Conservation (phyloP, 2,329 filamentous ascomycete species). For the Polychaeton citri region DNA sequence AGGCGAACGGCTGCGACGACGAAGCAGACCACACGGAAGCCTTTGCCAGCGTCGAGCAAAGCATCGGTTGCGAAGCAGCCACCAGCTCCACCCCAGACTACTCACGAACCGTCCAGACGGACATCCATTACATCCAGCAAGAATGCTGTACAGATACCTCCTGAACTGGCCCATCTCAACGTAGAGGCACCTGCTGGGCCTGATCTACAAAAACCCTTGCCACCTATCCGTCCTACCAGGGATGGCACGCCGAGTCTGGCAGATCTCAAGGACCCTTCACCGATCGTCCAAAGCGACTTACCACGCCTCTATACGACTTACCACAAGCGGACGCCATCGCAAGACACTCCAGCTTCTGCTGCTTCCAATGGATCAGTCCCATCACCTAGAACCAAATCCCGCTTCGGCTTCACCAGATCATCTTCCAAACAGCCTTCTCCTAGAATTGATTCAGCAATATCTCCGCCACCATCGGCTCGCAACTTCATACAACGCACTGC, state of each 20-base stretch:
- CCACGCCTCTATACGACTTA: conserved; percentile 31
- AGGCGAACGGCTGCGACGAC: neutral
- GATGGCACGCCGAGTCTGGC: conserved; percentile 32
- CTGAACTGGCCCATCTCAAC: conserved; percentile 38
- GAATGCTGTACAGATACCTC: conserved; percentile 9
- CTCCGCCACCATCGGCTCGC: conserved; percentile 13
- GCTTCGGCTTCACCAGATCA: conserved; percentile 23
- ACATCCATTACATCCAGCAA: neutral
- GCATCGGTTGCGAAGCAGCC: neutral
- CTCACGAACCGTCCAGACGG: neutral
- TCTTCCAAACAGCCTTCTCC: conserved; percentile 19
- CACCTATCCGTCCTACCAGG: conserved; percentile 30
- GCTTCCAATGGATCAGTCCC: conserved; percentile 8
- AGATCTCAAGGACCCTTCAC: conserved; percentile 33
- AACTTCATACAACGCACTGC: conserved; percentile 4
- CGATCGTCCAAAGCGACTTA: conserved; percentile 45
- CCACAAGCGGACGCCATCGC: conserved; percentile 39
- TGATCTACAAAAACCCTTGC: conserved; percentile 27
- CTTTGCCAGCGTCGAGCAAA: neutral
- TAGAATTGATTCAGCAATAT: conserved; percentile 20
- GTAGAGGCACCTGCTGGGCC: conserved; percentile 43
- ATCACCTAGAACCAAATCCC: conserved; percentile 21
- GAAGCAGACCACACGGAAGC: neutral
- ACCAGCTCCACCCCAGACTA: neutral
- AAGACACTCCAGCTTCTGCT: conserved; percentile 24